Base-by-base conservation (phyloP, 2,329 filamentous ascomycete genomes). In the Phialemonium atrogriseum region DNA sequence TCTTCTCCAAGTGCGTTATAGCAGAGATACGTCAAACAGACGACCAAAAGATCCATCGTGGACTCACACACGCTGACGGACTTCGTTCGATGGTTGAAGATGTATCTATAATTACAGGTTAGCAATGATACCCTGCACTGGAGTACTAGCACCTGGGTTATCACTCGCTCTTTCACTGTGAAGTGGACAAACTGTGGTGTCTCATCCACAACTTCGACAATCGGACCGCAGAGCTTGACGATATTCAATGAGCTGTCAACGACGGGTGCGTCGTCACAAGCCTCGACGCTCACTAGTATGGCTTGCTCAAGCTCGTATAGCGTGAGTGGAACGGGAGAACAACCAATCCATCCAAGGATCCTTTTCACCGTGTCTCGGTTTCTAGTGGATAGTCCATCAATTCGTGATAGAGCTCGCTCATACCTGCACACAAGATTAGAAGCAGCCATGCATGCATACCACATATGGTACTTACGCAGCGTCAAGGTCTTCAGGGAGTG, bases 181-280 rank as follows among this genome's bases (percentile, higher is more conserved):
- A 54, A 56, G 31, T 56, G 51, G 4, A 54, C 49, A 31, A 56
- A 51, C 4, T 51, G 50, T 9, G 51, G 35, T 14, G 40, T 34
- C 4, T 39, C 44, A 38, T 54, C 44, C 2, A 45, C 37, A 13
- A 49, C 23, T 34, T 56, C 52, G 4, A 56, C 34, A 15, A 56
- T 42, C 2, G 52, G 49, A 4, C 52, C 52, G 31, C 51, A 54
- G 7, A 52, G 22, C 13, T 30, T 18, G 20, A 40, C 30, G 17
- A 49, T 6, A 24, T 45, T 38, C 8, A 47, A 7, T 4, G 13
- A 10, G 34, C 12, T 14, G 14, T n/a, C 15, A 9, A 16, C 24
- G 10, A 16, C 10, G 8, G 19, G 21, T 17, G 9, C 15, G 10
- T 7, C 13, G n/a, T 17, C 5, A 21, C 22, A 14, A 13, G 18